Evolutionary conservation across 306 rosid genomes (phyloP), one percentile per base, ranked within the genome.

Genomic region (Fagus sylvatica): DNA sequence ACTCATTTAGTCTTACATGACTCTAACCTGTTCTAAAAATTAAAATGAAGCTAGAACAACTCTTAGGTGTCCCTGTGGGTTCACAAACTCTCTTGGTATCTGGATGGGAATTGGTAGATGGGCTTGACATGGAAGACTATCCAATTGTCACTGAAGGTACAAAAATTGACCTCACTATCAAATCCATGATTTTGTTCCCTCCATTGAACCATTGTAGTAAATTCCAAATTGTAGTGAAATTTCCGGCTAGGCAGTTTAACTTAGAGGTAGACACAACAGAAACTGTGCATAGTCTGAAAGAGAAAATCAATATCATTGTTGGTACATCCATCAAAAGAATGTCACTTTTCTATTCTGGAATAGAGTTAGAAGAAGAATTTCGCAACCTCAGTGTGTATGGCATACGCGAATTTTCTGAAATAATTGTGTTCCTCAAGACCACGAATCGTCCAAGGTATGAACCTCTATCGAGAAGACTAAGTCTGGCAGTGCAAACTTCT

Each of bases 1-100:
- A 40, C n/a, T n/a, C n/a, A n/a, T n/a, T n/a, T n/a, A n/a, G n/a
- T n/a, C n/a, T n/a, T n/a, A n/a, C n/a, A n/a, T n/a, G n/a, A 41
- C 55, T 61, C 13, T 61, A 90, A 80, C 80, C 83, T 36, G 89
- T 94, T 13, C 49, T 75, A 5, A 91, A 86, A 32, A 88, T 94
- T 85, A 92, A 94, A 74, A 83, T 76, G 69, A 89, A 89, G 83
- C 90, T 92, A 70, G 90, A 90, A 79, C 93, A 94, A 79, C 73
- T 85, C 66, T 62, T 88, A 72, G 89, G 84, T 57, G 78, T 87
- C 65, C 88, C 97, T 17, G 77, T 83, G 57, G 83, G 76, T 83
- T 88, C 90, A 57, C 98, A 92, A 73, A 54, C 82, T 74, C 97
- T 94, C 7, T 74, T 84, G 5, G 89, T 90, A 28, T 84, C 60